phyloP scores from a whole-genome alignment of 441 rosid species.

The Populus hybrid region DNA sequence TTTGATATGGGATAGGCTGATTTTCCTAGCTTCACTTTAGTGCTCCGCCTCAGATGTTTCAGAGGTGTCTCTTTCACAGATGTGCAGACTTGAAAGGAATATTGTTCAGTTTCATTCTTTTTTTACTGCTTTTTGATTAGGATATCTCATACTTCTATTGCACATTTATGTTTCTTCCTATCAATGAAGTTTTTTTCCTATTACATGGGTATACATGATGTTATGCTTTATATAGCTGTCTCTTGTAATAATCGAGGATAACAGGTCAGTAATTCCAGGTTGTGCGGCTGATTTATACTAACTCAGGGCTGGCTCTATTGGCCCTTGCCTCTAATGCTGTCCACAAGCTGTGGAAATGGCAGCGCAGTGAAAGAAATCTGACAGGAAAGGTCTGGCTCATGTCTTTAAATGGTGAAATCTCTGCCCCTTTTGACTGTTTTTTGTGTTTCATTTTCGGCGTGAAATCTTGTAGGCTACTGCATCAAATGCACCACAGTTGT shows the following conservation, averaged over 20 bases:
- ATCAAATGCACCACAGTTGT: conserved; percentile 46
- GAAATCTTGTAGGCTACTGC: conserved; percentile 51
- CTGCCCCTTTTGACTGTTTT: background rate
- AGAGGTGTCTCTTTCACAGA: background rate
- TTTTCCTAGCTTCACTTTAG: background rate
- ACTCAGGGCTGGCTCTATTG: conserved; percentile 62
- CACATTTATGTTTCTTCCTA: background rate
- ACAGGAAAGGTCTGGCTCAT: conserved; percentile 44
- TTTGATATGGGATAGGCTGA: background rate
- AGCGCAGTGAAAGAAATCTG: conserved; percentile 54
- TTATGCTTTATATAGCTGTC: background rate
- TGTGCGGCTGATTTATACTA: conserved; percentile 60
- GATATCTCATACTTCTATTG: background rate
- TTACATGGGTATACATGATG: background rate
- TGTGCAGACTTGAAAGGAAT: no score
- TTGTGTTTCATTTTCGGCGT: conserved; percentile 7
- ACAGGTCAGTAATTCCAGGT: conserved; percentile 31
- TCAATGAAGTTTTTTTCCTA: background rate
- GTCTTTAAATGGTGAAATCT: conserved; percentile 4
- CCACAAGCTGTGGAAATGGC: conserved; percentile 78
- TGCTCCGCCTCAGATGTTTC: no score
- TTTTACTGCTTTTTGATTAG: background rate
- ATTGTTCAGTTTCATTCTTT: background rate
- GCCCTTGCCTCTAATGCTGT: conserved; percentile 59
- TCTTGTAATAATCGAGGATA: conserved; percentile 5